Percentiles rank a stretch among this genome's conserved stretches.
Evolutionary conservation across 2,329 filamentous ascomycete species (phyloP).

Genomic region (Fusarium odoratissimum): DNA sequence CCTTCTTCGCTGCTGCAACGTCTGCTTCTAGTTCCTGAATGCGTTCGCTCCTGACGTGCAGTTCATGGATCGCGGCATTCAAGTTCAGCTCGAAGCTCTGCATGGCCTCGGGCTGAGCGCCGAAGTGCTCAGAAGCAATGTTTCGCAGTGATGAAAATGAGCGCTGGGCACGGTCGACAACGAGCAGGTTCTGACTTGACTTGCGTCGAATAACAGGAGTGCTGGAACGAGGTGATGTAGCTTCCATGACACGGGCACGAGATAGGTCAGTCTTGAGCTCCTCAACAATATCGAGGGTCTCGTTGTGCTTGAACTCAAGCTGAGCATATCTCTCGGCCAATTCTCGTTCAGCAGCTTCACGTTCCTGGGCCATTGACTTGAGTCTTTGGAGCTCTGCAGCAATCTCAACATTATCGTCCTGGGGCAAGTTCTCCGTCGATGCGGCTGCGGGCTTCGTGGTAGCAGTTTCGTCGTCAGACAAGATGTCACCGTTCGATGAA

Average conservation of each 20-base stretch:
- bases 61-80: conserved; percentile 91
- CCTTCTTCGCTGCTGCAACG: conserved; percentile 84
- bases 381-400: conserved; percentile 77
- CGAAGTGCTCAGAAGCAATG: conserved; percentile 88
- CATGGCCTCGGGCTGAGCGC: conserved; percentile 82
- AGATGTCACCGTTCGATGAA: conserved; percentile 67
- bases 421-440: conserved; percentile 54
- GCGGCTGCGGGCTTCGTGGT: conserved; percentile 56
- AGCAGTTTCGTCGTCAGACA: conserved; percentile 55
- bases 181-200: conserved; percentile 88
- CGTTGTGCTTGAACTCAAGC: conserved; percentile 83
- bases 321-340: conserved; percentile 84
- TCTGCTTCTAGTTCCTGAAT: conserved; percentile 92
- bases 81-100: conserved; percentile 94
- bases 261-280: conserved; percentile 89
- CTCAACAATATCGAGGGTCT: conserved; percentile 86
- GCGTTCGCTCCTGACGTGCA: conserved; percentile 86
- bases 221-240: conserved; percentile 71
- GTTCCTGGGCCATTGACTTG: conserved; percentile 77
- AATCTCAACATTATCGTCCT: conserved; percentile 57
- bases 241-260: conserved; percentile 74
- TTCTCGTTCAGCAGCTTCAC: conserved; percentile 78
- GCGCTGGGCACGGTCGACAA: conserved; percentile 89
- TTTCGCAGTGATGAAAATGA: conserved; percentile 91
- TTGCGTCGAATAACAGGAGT: conserved; percentile 90